A percentile compares a stretch with the other conserved stretches of the same genome.
Evolutionary conservation across 108 stramenopile species (phyloP).

Genomic region (Cyclotella distinguenda): DNA sequence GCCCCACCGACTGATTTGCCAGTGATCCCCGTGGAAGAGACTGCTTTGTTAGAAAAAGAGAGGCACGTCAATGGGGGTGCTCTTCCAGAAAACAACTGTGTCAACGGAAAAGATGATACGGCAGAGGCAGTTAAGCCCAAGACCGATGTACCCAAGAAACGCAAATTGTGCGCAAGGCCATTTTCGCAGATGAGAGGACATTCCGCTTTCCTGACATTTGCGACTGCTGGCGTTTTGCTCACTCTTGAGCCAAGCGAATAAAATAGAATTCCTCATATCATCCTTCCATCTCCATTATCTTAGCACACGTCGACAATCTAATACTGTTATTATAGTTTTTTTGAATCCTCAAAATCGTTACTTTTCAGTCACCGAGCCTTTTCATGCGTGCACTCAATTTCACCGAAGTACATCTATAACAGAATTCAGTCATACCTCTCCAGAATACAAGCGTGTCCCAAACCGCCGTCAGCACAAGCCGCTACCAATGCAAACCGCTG

Average conservation of each 20-base stretch:
- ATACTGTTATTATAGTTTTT: too few species aligned
- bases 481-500: conserved; percentile 93
- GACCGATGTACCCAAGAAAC: conserved; percentile 13
- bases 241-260: too few species aligned
- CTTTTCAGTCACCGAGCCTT: too few species aligned
- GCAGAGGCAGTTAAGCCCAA: not conserved
- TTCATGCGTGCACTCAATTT: too few species aligned
- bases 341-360: too few species aligned
- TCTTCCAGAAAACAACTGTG: conserved; percentile 10
- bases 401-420: too few species aligned
- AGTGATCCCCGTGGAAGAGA: conserved; percentile 30
- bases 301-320: too few species aligned
- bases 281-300: too few species aligned
- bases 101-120: conserved; percentile 15
- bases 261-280: too few species aligned
- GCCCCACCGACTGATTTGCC: conserved; percentile 53
- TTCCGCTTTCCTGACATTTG: conserved; percentile 96
- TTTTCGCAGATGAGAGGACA: conserved; percentile 92
- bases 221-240: conserved; percentile 84
- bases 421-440: conserved; percentile 73
- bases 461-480: conserved; percentile 98
- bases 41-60: conserved; percentile 27
- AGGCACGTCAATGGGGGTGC: conserved; percentile 21
- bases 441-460: conserved; percentile 90
- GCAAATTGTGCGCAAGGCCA: conserved; percentile 64